Percentiles rank a stretch among this genome's conserved stretches.
phyloP scores from a whole-genome alignment of 2,329 filamentous ascomycete genomes.

The Cladorrhinum sp. region DNA sequence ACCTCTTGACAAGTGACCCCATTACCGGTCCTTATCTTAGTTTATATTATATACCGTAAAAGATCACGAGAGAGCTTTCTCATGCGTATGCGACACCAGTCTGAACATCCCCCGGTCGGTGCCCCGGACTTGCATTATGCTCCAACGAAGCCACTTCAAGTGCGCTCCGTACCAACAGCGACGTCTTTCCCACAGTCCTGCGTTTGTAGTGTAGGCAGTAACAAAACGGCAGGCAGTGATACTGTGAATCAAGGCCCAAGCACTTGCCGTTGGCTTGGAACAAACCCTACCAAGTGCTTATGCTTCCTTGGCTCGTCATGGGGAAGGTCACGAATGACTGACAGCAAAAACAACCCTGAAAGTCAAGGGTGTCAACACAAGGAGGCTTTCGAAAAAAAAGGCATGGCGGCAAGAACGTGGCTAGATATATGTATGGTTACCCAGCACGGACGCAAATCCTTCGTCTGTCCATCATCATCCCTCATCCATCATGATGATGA shows the following conservation, averaged over 20 bases:
- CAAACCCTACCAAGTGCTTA: not conserved
- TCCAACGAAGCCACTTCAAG: too few species aligned
- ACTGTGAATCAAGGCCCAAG: not conserved
- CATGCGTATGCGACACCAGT: not conserved
- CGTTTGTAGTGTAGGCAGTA: not conserved
- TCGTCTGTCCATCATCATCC: not conserved
- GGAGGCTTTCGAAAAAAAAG: not conserved
- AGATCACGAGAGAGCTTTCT: not conserved
- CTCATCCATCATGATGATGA: conserved; percentile 1
- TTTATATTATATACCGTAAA: not conserved
- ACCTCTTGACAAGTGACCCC: not conserved
- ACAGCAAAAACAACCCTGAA: not conserved
- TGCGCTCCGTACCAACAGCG: too few species aligned
- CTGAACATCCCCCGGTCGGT: too few species aligned
- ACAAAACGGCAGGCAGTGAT: not conserved
- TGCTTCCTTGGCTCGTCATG: not conserved
- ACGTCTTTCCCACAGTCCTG: not conserved
- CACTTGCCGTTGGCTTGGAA: not conserved
- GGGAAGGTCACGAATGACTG: not conserved
- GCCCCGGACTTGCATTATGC: too few species aligned
- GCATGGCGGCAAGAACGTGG: not conserved
- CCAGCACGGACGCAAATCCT: conserved; percentile 1
- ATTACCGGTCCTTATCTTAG: not conserved
- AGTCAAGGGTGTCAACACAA: not conserved
- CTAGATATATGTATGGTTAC: not conserved